Percentiles rank a stretch among this genome's conserved stretches.
These are phyloP conservation scores for Gigaspora rosea DNA, from an alignment of 192 early-diverging fungal genomes.

Conservation along the genomic window DNA sequence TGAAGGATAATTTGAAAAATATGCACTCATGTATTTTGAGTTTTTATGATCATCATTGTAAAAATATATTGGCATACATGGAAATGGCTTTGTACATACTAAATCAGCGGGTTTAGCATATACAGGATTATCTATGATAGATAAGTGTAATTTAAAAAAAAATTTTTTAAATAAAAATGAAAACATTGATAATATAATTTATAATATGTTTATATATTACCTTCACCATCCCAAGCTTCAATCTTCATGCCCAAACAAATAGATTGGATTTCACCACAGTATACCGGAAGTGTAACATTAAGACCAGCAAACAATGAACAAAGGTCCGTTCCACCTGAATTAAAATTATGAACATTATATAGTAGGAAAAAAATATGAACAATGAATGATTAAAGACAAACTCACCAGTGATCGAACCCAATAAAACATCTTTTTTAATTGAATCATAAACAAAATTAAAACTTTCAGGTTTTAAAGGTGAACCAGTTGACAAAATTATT, in stretches of 20 bases:
- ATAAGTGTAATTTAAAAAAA: background rate
- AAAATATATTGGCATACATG: conserved; percentile 96
- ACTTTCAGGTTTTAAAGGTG: conserved; percentile 88
- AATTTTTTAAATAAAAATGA: too few species aligned
- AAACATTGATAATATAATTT: too few species aligned
- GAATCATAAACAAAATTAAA: conserved; percentile 89
- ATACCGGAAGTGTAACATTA: conserved; percentile 86
- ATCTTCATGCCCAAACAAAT: conserved; percentile 92
- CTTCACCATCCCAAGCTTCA: conserved; percentile 81
- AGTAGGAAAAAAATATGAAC: too few species aligned
- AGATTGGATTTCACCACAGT: conserved; percentile 93
- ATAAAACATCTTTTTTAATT: conserved; percentile 81
- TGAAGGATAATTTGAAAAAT: conserved; percentile 81
- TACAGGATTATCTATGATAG: conserved; percentile 54
- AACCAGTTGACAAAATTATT: conserved; percentile 91
- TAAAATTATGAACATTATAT: background rate
- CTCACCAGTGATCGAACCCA: conserved; percentile 86
- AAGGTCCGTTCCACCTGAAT: conserved; percentile 90
- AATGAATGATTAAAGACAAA: background rate
- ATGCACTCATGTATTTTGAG: conserved; percentile 81
- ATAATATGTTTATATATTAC: conserved; percentile 15
- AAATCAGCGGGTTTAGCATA: conserved; percentile 81
- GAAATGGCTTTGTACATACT: conserved; percentile 92
- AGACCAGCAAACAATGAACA: conserved; percentile 94
- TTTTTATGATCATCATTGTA: conserved; percentile 76